phyloP scores from a whole-genome alignment of 805 yeast species.

The Candida insectorum region DNA sequence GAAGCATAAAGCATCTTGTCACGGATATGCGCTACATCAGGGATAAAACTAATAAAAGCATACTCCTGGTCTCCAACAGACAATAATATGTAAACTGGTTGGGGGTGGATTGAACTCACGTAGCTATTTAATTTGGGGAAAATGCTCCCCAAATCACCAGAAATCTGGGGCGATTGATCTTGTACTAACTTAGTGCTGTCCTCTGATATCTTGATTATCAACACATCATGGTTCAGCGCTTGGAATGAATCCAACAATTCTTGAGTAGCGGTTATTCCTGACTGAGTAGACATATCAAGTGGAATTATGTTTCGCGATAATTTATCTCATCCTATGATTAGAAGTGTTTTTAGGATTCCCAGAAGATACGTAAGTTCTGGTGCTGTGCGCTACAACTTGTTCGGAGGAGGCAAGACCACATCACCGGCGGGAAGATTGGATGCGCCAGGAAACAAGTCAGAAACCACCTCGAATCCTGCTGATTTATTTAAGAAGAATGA shows the following conservation, averaged over 20 bases:
- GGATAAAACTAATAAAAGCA: conserved; percentile 77
- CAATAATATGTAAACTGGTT: conserved; percentile 34
- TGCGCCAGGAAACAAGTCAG: conserved; percentile 37
- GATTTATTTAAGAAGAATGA: conserved; percentile 43
- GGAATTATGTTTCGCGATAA: too few relatives aligned
- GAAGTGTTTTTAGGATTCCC: too few relatives aligned
- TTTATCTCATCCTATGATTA: too few relatives aligned
- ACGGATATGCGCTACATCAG: conserved; percentile 79
- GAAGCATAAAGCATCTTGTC: conserved; percentile 94
- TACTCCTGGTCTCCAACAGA: conserved; percentile 14
- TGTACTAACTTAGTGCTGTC: conserved; percentile 33
- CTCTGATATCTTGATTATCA: conserved; percentile 29
- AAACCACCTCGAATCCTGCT: conserved; percentile 39
- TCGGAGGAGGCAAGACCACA: conserved; percentile 26
- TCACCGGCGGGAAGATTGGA: conserved; percentile 5
- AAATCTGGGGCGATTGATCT: conserved; percentile 17
- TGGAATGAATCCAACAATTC: conserved; percentile 29
- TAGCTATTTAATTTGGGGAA: conserved; percentile 21
- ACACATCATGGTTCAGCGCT: conserved; percentile 15
- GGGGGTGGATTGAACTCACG: conserved; percentile 24
- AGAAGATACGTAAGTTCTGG: too few relatives aligned
- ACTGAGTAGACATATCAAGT: conserved; percentile 41
- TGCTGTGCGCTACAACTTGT: conserved; percentile 18
- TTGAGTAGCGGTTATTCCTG: conserved; percentile 37
- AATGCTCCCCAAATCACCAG: conserved; percentile 10